Percentiles rank a stretch among this genome's conserved stretches.
Evolutionary conservation across 2,329 filamentous ascomycete genomes (phyloP).

Genomic region (Apiospora malaysiana): DNA sequence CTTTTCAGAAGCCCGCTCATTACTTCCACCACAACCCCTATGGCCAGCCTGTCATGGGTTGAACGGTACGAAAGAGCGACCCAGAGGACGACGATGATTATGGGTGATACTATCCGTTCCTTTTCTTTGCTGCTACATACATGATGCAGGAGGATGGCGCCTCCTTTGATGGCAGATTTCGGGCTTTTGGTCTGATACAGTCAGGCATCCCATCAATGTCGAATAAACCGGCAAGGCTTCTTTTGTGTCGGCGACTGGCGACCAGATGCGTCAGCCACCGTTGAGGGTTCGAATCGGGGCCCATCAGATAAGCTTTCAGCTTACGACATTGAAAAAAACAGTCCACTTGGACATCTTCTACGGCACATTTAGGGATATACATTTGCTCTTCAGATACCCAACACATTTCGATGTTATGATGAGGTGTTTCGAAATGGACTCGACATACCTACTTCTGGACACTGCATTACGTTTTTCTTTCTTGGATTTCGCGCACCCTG

Average conservation of each 20-base stretch:
- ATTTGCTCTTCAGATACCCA: slow-evolving; percentile 40
- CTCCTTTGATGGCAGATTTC: not conserved
- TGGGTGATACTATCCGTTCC: slow-evolving; percentile 24
- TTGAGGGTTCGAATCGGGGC: not conserved
- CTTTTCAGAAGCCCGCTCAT: slow-evolving; percentile 50
- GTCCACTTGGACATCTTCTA: slow-evolving; percentile 32
- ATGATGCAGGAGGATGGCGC: slow-evolving; percentile 24
- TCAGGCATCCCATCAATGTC: not conserved
- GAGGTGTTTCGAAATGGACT: slow-evolving; percentile 25
- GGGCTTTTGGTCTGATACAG: not conserved
- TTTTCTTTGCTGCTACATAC: slow-evolving; percentile 25
- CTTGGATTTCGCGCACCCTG: not conserved
- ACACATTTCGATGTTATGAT: slow-evolving; percentile 30
- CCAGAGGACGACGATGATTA: not conserved
- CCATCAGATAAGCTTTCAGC: slow-evolving; percentile 23
- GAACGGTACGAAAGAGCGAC: slow-evolving; percentile 26
- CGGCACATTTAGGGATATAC: slow-evolving; percentile 39
- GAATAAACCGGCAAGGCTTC: not conserved
- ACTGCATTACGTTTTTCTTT: slow-evolving; percentile 17
- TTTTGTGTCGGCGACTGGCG: not conserved
- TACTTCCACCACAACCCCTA: slow-evolving; percentile 58
- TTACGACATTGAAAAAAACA: slow-evolving; percentile 27
- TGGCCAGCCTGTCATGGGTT: slow-evolving; percentile 62
- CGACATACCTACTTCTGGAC: slow-evolving; percentile 9
- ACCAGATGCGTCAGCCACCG: not conserved